A percentile compares a stretch with the other conserved stretches of the same genome.
Evolutionary conservation across 2,329 filamentous ascomycete genomes (phyloP).

Genomic region (Dissoconium aciculare): DNA sequence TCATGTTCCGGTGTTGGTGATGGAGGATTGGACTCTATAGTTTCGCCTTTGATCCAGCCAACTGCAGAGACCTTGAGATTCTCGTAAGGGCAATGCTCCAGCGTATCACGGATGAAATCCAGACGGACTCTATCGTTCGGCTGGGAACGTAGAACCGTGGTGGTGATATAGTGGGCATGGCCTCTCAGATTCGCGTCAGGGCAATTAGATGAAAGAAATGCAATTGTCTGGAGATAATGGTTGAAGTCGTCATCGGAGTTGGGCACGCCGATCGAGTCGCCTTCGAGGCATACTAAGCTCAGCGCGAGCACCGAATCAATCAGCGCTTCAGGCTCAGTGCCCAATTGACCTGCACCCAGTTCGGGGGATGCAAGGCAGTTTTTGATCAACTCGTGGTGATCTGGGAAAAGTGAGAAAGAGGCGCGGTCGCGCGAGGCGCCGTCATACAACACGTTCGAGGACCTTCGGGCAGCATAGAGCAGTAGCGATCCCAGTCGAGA

Average conservation of each 20-base stretch:
- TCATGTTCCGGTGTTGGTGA: slow-evolving; percentile 11
- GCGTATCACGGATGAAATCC: slow-evolving; percentile 39
- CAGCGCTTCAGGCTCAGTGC: slow-evolving; percentile 36
- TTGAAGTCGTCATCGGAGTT: slow-evolving; percentile 37
- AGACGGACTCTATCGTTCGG: slow-evolving; percentile 37
- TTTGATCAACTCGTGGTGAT: slow-evolving; percentile 36
- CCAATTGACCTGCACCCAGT: slow-evolving; percentile 25
- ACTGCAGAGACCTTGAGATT: slow-evolving; percentile 44
- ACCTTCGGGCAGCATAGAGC: slow-evolving; percentile 38
- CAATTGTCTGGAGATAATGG: slow-evolving; percentile 36
- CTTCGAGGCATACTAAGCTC: slow-evolving; percentile 35
- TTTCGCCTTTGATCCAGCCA: slow-evolving; percentile 46
- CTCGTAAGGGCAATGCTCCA: slow-evolving; percentile 39
- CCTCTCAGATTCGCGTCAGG: slow-evolving; percentile 33
- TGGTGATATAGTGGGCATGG: slow-evolving; percentile 35
- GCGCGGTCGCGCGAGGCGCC: slow-evolving; percentile 17
- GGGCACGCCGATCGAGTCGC: slow-evolving; percentile 32
- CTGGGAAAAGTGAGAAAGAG: slow-evolving; percentile 37
- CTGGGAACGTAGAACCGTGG: slow-evolving; percentile 38
- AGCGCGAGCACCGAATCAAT: slow-evolving; percentile 41
- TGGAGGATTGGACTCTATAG: slow-evolving; percentile 32
- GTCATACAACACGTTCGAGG: slow-evolving; percentile 36
- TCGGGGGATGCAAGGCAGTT: slow-evolving; percentile 34
- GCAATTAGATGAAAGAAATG: slow-evolving; percentile 35
- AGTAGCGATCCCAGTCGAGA: slow-evolving; percentile 41